phyloP scores from a whole-genome alignment of 176 grass and related monocot genomes.

The Tillandsia leiboldiana region DNA sequence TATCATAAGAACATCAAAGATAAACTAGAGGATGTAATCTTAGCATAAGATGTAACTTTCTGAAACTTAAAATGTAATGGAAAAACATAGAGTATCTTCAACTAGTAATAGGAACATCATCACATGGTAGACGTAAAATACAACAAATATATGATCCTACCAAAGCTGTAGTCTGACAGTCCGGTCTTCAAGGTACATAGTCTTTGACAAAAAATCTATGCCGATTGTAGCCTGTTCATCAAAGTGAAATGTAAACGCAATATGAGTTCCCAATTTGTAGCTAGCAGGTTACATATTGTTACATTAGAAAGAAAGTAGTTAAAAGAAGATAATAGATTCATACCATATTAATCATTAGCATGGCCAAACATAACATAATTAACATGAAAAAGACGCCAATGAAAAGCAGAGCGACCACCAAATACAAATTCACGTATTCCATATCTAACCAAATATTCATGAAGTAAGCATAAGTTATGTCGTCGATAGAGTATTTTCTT shows the following conservation, averaged over 20 bases:
- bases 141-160: slow-evolving; percentile 27
- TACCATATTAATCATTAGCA: no score
- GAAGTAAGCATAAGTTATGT: no score
- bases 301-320: neutral
- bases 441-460: no score
- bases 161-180: slow-evolving; percentile 95
- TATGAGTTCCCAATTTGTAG: neutral
- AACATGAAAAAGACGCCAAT: no score
- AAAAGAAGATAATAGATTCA: neutral
- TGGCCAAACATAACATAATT: no score
- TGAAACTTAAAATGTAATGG: neutral
- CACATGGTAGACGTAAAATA: slow-evolving; percentile 8
- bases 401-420: no score
- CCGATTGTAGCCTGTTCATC: slow-evolving; percentile 75
- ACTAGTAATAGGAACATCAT: neutral
- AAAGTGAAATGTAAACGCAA: slow-evolving; percentile 12
- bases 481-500: no score
- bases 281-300: neutral
- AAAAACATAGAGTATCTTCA: neutral
- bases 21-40: neutral
- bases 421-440: no score
- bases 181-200: slow-evolving; percentile 95
- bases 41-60: neutral
- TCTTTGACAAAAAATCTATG: slow-evolving; percentile 94
- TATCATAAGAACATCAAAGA: neutral